Percentiles rank a stretch among this genome's conserved stretches.
These are phyloP conservation scores for Rhizopogon parksii DNA, from an alignment of 1,284 basidiomycete genomes.

Conservation along the genomic window DNA sequence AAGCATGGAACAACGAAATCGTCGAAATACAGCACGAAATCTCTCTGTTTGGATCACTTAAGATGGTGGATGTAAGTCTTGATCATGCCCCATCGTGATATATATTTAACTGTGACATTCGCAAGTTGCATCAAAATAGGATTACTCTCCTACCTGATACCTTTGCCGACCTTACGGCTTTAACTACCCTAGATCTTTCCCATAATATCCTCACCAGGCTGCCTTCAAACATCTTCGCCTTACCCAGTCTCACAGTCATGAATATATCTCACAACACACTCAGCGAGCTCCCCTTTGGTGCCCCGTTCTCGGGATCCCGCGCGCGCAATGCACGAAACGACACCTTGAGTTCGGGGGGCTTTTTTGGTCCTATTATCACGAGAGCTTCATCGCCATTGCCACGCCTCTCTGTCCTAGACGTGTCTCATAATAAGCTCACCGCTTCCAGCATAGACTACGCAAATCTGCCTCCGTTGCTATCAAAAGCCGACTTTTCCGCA, in stretches of 20 bases:
- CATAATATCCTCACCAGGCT: conserved; percentile 58
- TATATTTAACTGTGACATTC: conserved; percentile 1
- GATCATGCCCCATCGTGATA: not conserved
- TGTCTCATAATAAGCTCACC: conserved; percentile 56
- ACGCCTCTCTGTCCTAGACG: conserved; percentile 50
- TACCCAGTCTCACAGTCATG: conserved; percentile 57
- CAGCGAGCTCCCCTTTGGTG: conserved; percentile 50
- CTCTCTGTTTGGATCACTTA: conserved; percentile 72
- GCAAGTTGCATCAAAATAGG: conserved; percentile 68
- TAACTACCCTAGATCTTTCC: conserved; percentile 63
- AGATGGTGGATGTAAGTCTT: conserved; percentile 60
- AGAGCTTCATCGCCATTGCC: conserved; percentile 60
- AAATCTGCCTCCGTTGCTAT: conserved; percentile 40
- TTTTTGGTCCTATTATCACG: conserved; percentile 55
- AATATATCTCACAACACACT: conserved; percentile 68
- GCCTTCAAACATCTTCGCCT: conserved; percentile 56
- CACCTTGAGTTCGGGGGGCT: conserved; percentile 37
- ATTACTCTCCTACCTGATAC: conserved; percentile 51
- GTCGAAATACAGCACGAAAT: conserved; percentile 71
- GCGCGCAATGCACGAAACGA: conserved; percentile 22
- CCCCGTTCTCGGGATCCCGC: conserved; percentile 35
- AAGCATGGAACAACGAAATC: conserved; percentile 73
- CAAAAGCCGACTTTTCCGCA: conserved; percentile 44
- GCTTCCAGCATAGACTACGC: conserved; percentile 46
- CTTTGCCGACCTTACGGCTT: conserved; percentile 57